A percentile compares a stretch with the other conserved stretches of the same genome.
Evolutionary conservation across 2,329 filamentous ascomycete species (phyloP).

Genomic region (Allantophomopsis cytisporea): DNA sequence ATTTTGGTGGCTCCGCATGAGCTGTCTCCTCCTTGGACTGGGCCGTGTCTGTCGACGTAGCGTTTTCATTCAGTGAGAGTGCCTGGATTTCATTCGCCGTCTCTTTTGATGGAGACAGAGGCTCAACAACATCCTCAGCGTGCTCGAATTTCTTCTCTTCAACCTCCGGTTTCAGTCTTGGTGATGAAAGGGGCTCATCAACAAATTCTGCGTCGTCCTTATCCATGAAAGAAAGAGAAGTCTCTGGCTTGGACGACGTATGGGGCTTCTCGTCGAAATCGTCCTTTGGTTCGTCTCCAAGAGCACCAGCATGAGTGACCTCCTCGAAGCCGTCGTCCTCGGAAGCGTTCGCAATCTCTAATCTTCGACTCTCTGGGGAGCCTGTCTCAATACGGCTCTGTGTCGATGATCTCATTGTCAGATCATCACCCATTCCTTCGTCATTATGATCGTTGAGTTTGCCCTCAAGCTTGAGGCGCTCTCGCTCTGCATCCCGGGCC

Average conservation of each 20-base stretch:
- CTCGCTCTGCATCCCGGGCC: conserved; percentile 67
- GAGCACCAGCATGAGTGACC: conserved; percentile 56
- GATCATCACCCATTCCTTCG: conserved; percentile 40
- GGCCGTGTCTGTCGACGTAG: conserved; percentile 5
- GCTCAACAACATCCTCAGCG: conserved; percentile 41
- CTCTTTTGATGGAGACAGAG: conserved; percentile 38
- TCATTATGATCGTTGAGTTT: conserved; percentile 38
- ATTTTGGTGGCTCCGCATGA: conserved; percentile 1
- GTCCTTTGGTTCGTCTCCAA: conserved; percentile 60
- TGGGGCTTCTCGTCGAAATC: conserved; percentile 45
- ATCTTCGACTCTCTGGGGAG: conserved; percentile 51
- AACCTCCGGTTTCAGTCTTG: conserved; percentile 46
- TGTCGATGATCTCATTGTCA: conserved; percentile 43
- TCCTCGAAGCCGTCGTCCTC: conserved; percentile 93
- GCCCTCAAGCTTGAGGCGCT: conserved; percentile 65
- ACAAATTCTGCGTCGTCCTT: conserved; percentile 64
- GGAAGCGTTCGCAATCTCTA: conserved; percentile 69
- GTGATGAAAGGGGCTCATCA: conserved; percentile 63
- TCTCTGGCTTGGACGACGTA: conserved; percentile 15
- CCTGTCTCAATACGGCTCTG: conserved; percentile 25
- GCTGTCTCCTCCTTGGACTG: conserved; percentile 4
- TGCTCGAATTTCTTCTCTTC: conserved; percentile 44
- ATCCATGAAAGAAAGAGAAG: conserved; percentile 29
- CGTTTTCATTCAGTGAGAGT: no score
- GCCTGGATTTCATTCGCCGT: conserved; percentile 14